Conservation (phyloP, 2,329 filamentous ascomycete species). For the Pyrenochaeta sp. region DNA sequence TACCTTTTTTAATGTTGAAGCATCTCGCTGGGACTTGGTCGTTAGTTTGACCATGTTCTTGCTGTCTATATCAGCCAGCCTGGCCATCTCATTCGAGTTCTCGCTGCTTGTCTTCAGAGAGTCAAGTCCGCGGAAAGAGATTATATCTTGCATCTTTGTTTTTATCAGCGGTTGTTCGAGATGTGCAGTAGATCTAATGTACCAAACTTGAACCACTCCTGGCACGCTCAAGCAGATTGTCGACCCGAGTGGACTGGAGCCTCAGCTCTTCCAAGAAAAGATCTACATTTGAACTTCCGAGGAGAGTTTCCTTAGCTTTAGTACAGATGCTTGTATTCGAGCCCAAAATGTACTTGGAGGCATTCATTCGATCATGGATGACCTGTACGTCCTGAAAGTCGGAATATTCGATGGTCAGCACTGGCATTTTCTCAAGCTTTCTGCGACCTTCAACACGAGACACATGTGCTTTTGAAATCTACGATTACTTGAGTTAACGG, state of each 20-base stretch:
- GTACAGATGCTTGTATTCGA: constrained; percentile 7
- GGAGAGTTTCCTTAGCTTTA: background rate
- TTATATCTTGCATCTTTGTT: constrained; percentile 14
- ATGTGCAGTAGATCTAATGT: background rate
- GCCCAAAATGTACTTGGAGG: constrained; percentile 5
- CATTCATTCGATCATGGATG: constrained; percentile 14
- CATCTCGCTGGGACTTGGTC: constrained; percentile 13
- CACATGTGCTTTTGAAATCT: constrained; percentile 13
- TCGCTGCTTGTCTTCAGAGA: constrained; percentile 10
- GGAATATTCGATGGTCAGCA: constrained; percentile 7
- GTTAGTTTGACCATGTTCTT: constrained; percentile 17
- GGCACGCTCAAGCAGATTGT: constrained; percentile 10
- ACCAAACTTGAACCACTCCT: constrained; percentile 8
- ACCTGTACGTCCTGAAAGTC: constrained; percentile 14
- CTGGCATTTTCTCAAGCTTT: background rate
- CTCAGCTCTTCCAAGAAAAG: constrained; percentile 3
- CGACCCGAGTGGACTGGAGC: constrained; percentile 1
- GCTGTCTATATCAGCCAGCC: constrained; percentile 11
- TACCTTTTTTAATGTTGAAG: constrained; percentile 18
- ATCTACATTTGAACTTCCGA: background rate
- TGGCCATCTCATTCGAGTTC: constrained; percentile 12
- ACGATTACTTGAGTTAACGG: background rate
- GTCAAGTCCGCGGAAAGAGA: constrained; percentile 13
- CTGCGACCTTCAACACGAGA: constrained; percentile 5
- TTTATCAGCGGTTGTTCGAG: background rate